Conservation (phyloP, 1,139 yeast genomes). For the Yamadazyma buinensis region DNA sequence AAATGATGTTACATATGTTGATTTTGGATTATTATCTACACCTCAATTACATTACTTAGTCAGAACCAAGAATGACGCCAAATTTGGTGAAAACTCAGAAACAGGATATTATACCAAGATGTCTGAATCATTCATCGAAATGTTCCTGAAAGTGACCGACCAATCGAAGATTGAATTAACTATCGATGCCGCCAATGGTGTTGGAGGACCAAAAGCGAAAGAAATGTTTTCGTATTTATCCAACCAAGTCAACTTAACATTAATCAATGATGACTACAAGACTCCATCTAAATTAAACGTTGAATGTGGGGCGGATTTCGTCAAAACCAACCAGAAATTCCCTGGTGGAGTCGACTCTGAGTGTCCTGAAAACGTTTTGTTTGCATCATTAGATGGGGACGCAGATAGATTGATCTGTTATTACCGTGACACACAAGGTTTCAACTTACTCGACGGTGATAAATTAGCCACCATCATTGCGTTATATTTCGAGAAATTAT, state of each 20-base stretch:
- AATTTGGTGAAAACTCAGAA: slow-evolving; percentile 64
- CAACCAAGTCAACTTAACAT: slow-evolving; percentile 35
- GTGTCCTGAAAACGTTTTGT: slow-evolving; percentile 43
- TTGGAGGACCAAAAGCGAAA: slow-evolving; percentile 78
- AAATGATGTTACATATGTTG: slow-evolving; percentile 41
- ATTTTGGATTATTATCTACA: slow-evolving; percentile 78
- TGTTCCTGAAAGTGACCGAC: slow-evolving; percentile 22
- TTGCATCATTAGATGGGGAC: slow-evolving; percentile 93
- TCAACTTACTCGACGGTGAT: slow-evolving; percentile 87
- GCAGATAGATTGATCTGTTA: slow-evolving; percentile 94
- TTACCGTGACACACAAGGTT: slow-evolving; percentile 48
- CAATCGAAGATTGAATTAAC: slow-evolving; percentile 43
- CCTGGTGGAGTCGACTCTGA: slow-evolving; percentile 54
- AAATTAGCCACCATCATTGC: slow-evolving; percentile 87
- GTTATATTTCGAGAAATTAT: slow-evolving; percentile 53
- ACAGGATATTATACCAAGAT: slow-evolving; percentile 70
- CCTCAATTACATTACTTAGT: slow-evolving; percentile 93
- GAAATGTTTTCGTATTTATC: slow-evolving; percentile 45
- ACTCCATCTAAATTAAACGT: slow-evolving; percentile 62
- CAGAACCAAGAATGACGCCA: slow-evolving; percentile 59
- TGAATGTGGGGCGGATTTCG: slow-evolving; percentile 94
- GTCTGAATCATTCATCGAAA: slow-evolving; percentile 34
- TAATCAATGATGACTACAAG: slow-evolving; percentile 60
- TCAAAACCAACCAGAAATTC: slow-evolving; percentile 78
- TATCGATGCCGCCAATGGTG: slow-evolving; percentile 92